phyloP scores from a whole-genome alignment of 2,329 filamentous ascomycete genomes.

The Fusarium nurragi region DNA sequence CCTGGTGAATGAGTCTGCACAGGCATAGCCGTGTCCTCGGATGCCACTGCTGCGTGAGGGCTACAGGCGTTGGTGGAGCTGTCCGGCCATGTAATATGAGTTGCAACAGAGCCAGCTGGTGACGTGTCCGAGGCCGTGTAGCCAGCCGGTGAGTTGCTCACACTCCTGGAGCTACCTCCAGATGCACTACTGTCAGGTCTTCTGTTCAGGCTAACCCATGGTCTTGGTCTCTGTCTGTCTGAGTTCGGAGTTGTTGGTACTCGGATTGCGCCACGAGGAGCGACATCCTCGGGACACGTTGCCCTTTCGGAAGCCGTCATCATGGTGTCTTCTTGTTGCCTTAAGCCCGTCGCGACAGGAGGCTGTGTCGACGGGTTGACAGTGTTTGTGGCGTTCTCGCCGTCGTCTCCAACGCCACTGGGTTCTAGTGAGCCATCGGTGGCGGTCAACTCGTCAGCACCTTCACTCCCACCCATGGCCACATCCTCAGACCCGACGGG shows the following conservation, averaged over 20 bases:
- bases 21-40: not conserved
- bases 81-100: slow-evolving; percentile 4
- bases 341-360: no score
- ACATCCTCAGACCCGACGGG: not conserved
- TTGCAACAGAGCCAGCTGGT: not conserved
- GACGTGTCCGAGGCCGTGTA: not conserved
- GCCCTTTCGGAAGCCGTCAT: no score
- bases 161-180: not conserved
- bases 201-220: not conserved
- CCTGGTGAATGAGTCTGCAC: not conserved
- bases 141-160: not conserved
- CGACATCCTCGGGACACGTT: not conserved
- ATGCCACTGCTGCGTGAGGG: not conserved
- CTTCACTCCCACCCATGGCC: not conserved
- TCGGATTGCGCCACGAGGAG: not conserved
- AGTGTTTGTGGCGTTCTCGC: no score
- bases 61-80: not conserved
- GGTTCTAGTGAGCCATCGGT: not conserved
- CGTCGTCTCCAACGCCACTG: no score
- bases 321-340: no score
- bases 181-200: not conserved
- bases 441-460: not conserved
- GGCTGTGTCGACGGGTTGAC: no score
- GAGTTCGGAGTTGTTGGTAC: not conserved
- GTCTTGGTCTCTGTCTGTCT: not conserved